Evolutionary conservation across 352 stramenopile genomes (phyloP).

Genomic region (Phytophthora cryptogea): DNA sequence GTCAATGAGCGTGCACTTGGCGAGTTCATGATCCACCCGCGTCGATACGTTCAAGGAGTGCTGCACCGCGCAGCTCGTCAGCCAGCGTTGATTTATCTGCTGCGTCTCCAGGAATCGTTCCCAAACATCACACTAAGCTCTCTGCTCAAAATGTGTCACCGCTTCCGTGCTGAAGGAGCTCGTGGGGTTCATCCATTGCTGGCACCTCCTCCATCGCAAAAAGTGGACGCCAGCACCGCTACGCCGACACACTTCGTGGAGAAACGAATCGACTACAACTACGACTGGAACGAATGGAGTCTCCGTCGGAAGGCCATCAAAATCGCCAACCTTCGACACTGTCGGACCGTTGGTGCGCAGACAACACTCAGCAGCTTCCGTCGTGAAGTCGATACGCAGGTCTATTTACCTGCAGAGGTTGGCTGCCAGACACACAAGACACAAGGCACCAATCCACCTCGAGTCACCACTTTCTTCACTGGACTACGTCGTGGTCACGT

Average conservation of each 20-base stretch:
- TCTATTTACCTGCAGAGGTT: conserved; percentile 70
- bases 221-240: conserved; percentile 87
- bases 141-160: conserved; percentile 68
- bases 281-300: conserved; percentile 96
- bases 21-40: conserved; percentile 90
- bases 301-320: conserved; percentile 89
- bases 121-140: conserved; percentile 72
- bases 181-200: conserved; percentile 64
- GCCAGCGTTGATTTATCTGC: conserved; percentile 92
- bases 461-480: conserved; percentile 81
- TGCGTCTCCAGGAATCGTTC: conserved; percentile 89
- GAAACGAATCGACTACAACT: conserved; percentile 90
- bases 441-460: conserved; percentile 82
- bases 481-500: conserved; percentile 51
- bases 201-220: conserved; percentile 51
- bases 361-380: conserved; percentile 91
- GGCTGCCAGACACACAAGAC: conserved; percentile 85
- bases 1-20: conserved; percentile 88
- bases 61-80: conserved; percentile 67
- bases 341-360: conserved; percentile 87
- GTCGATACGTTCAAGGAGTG: conserved; percentile 76
- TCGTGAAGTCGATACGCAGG: conserved; percentile 87
- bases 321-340: conserved; percentile 92
- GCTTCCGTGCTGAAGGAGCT: conserved; percentile 42
- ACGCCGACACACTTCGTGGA: conserved; percentile 94